Evolutionary conservation across 371 early-diverging fungal genomes (phyloP).

Genomic region (Zopfochytrium polystomum): DNA sequence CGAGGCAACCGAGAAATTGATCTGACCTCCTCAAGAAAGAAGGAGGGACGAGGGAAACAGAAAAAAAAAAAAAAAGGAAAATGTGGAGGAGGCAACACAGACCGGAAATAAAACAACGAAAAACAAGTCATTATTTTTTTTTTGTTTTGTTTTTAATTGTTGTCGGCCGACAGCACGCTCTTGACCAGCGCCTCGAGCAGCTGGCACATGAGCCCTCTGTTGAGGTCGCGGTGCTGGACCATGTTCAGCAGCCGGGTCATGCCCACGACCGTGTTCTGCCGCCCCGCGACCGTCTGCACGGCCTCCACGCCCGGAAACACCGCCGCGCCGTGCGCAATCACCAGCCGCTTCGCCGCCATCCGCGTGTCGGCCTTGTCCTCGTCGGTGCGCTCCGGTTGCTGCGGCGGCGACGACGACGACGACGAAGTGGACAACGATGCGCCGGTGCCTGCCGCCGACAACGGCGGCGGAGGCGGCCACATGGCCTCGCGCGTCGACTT

Average conservation of each 20-base stretch:
- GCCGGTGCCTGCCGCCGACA: no score
- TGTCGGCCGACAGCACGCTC: slow-evolving; percentile 7
- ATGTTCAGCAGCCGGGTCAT: slow-evolving; percentile 42
- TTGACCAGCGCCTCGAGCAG: slow-evolving; percentile 17
- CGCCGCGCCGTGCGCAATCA: slow-evolving; percentile 9
- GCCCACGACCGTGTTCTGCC: slow-evolving; percentile 30
- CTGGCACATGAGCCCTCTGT: slow-evolving; percentile 19
- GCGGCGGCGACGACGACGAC: no score
- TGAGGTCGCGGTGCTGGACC: slow-evolving; percentile 39
- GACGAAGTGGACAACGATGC: slow-evolving; percentile 2
- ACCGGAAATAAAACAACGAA: no score
- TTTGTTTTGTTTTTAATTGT: no score
- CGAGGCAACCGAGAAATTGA: no score
- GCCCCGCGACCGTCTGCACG: slow-evolving; percentile 31
- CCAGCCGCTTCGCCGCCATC: slow-evolving; percentile 32
- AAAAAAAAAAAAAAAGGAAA: no score
- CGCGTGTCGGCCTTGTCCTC: slow-evolving; percentile 29
- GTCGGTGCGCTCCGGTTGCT: slow-evolving; percentile 28
- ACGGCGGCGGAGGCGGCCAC: slow-evolving; percentile 14
- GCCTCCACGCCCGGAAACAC: slow-evolving; percentile 28
- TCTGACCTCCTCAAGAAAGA: no score
- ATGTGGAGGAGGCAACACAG: no score
- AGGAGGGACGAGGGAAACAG: no score
- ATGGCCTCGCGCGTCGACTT: neutral
- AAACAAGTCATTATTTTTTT: no score